A percentile compares a stretch with the other conserved stretches of the same genome.
Conservation (phyloP, 2,329 filamentous ascomycete genomes). For the Nemania sp. region DNA sequence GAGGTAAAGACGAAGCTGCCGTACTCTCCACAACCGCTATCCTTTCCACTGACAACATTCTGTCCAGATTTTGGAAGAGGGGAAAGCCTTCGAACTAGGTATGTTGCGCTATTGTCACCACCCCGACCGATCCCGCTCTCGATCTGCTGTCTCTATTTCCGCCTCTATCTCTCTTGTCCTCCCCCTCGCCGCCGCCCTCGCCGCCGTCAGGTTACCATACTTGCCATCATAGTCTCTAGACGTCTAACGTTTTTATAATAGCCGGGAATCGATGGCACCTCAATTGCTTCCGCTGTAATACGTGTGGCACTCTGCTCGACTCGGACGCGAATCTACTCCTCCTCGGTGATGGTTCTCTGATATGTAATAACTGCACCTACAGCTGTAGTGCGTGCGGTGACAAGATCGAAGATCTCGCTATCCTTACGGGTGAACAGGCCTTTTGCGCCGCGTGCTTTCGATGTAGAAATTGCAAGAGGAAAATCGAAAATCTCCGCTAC, state of each 20-base stretch:
- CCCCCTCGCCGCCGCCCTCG: background rate
- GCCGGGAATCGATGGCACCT: constrained; percentile 98
- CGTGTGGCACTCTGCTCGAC: constrained; percentile 92
- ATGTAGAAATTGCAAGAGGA: constrained; percentile 96
- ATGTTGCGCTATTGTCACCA: constrained; percentile 35
- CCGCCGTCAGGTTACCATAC: background rate
- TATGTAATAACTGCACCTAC: constrained; percentile 99
- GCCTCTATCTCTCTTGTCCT: background rate
- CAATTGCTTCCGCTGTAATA: constrained; percentile 97
- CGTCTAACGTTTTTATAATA: constrained; percentile 48
- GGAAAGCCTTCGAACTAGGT: constrained; percentile 98
- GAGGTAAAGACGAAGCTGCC: constrained; percentile 62
- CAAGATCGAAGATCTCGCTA: constrained; percentile 98
- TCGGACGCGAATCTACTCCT: constrained; percentile 97
- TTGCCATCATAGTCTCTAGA: too few species aligned
- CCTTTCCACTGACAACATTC: constrained; percentile 31
- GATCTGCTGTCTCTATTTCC: background rate
- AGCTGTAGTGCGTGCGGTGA: constrained; percentile 95
- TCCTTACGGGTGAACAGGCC: constrained; percentile 95
- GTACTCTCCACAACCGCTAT: background rate
- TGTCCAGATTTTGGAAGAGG: constrained; percentile 89
- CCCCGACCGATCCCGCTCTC: background rate
- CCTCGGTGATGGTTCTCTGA: constrained; percentile 94
- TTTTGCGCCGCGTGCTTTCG: constrained; percentile 98
- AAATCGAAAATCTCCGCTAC: constrained; percentile 98